Percentiles rank a stretch among this genome's conserved stretches.
phyloP scores from a whole-genome alignment of 139 green algal species.

The Yamagishiella unicocca region DNA sequence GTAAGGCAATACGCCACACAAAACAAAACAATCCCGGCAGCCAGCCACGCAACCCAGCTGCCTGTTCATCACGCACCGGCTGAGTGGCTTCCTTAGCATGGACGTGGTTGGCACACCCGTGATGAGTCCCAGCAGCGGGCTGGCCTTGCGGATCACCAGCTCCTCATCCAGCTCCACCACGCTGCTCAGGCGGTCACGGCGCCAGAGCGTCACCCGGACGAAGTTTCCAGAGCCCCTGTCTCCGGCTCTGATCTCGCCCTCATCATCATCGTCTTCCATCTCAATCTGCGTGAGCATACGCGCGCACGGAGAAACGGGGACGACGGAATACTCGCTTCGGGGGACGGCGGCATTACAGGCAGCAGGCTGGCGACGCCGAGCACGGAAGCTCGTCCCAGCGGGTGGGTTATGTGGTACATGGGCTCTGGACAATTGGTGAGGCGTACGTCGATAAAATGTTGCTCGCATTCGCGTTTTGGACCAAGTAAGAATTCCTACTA shows the following conservation, averaged over 20 bases:
- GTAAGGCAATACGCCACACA: no score
- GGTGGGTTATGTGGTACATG: no score
- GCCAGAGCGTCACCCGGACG: slow-evolving; percentile 47
- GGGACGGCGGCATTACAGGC: no score
- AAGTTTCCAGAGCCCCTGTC: background rate
- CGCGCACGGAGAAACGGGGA: background rate
- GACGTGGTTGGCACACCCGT: background rate
- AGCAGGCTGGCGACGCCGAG: no score
- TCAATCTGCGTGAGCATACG: slow-evolving; percentile 1
- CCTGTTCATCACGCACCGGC: background rate
- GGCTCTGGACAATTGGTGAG: no score
- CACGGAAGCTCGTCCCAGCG: no score
- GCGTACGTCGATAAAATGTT: no score
- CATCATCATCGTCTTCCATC: background rate
- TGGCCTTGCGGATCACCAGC: slow-evolving; percentile 9
- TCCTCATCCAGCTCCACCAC: slow-evolving; percentile 45
- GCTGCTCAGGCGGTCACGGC: slow-evolving; percentile 34
- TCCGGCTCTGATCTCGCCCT: background rate
- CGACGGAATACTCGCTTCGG: background rate
- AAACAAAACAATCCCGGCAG: no score
- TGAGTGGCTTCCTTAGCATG: slow-evolving; percentile 33
- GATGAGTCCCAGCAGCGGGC: slow-evolving; percentile 1
- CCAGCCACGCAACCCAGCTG: no score
- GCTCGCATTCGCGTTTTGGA: no score
- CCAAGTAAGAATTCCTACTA: no score